Evolutionary conservation across 75 land plant species (phyloP).

Genomic region (Azolla pinnata): DNA sequence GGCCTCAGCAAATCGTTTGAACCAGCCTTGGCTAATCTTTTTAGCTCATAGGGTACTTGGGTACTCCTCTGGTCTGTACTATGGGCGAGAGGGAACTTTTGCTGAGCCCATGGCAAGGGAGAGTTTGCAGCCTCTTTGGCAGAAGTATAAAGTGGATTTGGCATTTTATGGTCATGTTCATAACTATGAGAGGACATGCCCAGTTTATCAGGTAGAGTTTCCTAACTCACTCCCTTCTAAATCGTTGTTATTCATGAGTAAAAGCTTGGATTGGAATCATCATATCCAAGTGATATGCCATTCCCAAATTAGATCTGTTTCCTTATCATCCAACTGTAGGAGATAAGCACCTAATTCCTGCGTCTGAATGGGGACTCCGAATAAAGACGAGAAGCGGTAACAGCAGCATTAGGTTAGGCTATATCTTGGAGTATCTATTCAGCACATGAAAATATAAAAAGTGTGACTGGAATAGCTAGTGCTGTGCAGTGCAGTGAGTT

Average conservation of each 20-base stretch:
- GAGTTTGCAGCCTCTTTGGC: constrained; percentile 80
- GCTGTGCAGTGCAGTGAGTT: too few species aligned
- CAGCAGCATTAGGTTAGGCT: too few species aligned
- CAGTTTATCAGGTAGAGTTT: constrained; percentile 64
- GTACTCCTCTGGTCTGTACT: constrained; percentile 53
- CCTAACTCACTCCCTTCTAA: not conserved
- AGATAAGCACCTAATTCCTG: not conserved
- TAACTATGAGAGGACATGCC: constrained; percentile 78
- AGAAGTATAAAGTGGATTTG: constrained; percentile 84
- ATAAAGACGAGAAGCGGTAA: too few species aligned
- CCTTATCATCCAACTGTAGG: not conserved
- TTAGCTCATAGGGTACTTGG: constrained; percentile 50
- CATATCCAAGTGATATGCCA: not conserved
- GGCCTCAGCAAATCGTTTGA: constrained; percentile 54
- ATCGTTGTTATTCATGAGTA: not conserved
- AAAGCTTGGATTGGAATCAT: not conserved
- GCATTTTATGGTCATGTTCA: constrained; percentile 91
- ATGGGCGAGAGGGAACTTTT: constrained; percentile 59
- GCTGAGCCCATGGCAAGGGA: constrained; percentile 82
- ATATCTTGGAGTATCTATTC: too few species aligned
- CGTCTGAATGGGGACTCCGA: not conserved
- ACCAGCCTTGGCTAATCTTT: constrained; percentile 88
- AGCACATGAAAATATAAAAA: too few species aligned
- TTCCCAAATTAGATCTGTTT: not conserved
- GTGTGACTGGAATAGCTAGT: too few species aligned